Evolutionary conservation across 2,329 filamentous ascomycete species (phyloP).

Genomic region (Zymoseptoria pseudotritici): DNA sequence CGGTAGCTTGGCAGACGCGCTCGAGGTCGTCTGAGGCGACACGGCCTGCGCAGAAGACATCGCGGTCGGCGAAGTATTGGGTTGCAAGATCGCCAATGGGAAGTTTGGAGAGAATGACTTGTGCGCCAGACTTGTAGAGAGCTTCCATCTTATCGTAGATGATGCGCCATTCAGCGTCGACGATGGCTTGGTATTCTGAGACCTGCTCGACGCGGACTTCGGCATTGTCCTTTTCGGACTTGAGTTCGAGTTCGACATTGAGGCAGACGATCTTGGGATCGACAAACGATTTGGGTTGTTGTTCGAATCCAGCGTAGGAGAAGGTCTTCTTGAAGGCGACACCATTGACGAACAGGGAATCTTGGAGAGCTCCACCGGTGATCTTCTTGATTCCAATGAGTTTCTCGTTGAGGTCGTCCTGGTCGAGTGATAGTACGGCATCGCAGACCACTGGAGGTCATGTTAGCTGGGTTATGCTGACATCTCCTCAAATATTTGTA

Average conservation of each 20-base stretch:
- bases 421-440: constrained; percentile 88
- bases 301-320: constrained; percentile 96
- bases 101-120: constrained; percentile 94
- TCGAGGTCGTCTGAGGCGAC: constrained; percentile 90
- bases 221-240: constrained; percentile 98
- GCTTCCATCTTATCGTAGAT: constrained; percentile 99
- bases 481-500: constrained; percentile 14
- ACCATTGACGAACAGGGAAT: constrained; percentile 93
- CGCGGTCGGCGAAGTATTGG: constrained; percentile 89
- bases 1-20: constrained; percentile 89
- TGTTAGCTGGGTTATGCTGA: constrained; percentile 23
- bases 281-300: constrained; percentile 92
- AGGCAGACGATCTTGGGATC: constrained; percentile 95
- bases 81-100: constrained; percentile 96
- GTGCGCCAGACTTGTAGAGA: constrained; percentile 84
- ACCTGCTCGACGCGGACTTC: constrained; percentile 97
- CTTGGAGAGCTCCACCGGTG: constrained; percentile 88
- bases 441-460: constrained; percentile 78
- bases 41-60: constrained; percentile 96
- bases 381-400: constrained; percentile 98
- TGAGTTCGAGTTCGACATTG: constrained; percentile 95
- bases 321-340: constrained; percentile 99
- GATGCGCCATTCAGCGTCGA: constrained; percentile 99
- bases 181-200: constrained; percentile 97
- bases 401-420: constrained; percentile 95